These are phyloP conservation scores for Avena atlantica DNA, from an alignment of 176 grass and related monocot genomes.

Conservation along the genomic window DNA sequence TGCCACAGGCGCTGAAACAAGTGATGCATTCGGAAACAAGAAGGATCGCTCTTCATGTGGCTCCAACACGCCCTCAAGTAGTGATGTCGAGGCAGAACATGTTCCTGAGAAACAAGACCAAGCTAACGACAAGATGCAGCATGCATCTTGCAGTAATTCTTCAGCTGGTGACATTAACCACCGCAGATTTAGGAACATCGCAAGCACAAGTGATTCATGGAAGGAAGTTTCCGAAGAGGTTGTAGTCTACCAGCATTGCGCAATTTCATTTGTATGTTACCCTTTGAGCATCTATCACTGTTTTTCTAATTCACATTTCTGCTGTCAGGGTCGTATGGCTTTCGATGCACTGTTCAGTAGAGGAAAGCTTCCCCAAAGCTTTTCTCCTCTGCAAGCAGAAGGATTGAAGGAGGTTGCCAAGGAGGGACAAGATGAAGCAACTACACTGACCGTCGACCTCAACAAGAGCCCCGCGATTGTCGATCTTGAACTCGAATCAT, in stretches of 20 bases:
- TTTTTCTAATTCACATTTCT: constrained; percentile 73
- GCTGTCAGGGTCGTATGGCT: constrained; percentile 90
- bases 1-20: constrained; percentile 47
- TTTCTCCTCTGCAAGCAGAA: constrained; percentile 65
- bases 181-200: constrained; percentile 76
- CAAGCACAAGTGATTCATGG: constrained; percentile 82
- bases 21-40: constrained; percentile 53
- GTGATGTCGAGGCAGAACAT: constrained; percentile 71
- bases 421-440: constrained; percentile 50
- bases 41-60: constrained; percentile 96
- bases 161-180: constrained; percentile 60
- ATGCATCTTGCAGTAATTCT: constrained; percentile 70
- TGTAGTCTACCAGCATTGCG: constrained; percentile 45
- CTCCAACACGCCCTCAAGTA: constrained; percentile 89
- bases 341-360: constrained; percentile 88
- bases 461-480: constrained; percentile 51
- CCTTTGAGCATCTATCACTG: constrained; percentile 47
- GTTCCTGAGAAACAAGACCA: constrained; percentile 73
- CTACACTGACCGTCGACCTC: constrained; percentile 58
- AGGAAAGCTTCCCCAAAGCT: constrained; percentile 92
- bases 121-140: constrained; percentile 47
- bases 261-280: constrained; percentile 43
- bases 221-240: constrained; percentile 98
- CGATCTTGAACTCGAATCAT: constrained; percentile 45
- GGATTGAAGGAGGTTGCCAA: constrained; percentile 39